Evolutionary conservation across 768 basidiomycete genomes (phyloP).

Genomic region (Rhodotorula toruloides): DNA sequence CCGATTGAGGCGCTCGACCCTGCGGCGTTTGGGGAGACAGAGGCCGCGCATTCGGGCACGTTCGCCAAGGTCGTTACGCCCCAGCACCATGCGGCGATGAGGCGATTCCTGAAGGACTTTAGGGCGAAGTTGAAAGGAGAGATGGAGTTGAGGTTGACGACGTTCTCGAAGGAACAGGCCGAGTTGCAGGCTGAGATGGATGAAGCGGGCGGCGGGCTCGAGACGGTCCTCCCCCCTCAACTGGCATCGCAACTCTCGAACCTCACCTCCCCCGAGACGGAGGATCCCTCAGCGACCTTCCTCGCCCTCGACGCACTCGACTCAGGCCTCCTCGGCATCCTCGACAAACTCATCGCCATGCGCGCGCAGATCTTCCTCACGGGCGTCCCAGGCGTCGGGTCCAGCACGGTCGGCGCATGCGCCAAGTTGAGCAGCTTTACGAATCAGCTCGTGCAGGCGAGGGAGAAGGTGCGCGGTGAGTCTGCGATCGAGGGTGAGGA

Average conservation of each 20-base stretch:
- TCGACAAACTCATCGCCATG: constrained; percentile 58
- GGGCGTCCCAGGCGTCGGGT: constrained; percentile 42
- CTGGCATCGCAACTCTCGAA: background rate
- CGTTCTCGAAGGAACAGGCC: constrained; percentile 49
- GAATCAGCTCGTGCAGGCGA: constrained; percentile 53
- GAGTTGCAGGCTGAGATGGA: constrained; percentile 41
- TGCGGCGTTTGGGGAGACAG: constrained; percentile 33
- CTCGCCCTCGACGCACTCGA: constrained; percentile 50
- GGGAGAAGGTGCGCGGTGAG: constrained; percentile 44
- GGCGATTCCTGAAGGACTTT: constrained; percentile 52
- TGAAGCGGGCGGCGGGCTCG: background rate
- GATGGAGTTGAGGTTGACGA: constrained; percentile 50
- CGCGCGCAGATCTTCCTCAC: constrained; percentile 55
- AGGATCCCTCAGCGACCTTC: constrained; percentile 41
- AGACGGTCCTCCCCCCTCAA: background rate
- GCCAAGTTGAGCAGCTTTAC: constrained; percentile 54
- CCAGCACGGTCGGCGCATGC: constrained; percentile 33
- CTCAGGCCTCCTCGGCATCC: constrained; percentile 54
- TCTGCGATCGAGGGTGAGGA: constrained; percentile 17
- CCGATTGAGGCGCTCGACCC: constrained; percentile 46
- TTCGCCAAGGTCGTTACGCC: constrained; percentile 50
- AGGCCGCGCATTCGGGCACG: constrained; percentile 51
- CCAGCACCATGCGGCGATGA: constrained; percentile 53
- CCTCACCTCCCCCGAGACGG: constrained; percentile 4
- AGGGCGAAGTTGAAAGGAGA: constrained; percentile 11